Percentiles rank a stretch among this genome's conserved stretches.
Conservation (phyloP, 176 grass and related monocot genomes). For the Pontederia crassipes region DNA sequence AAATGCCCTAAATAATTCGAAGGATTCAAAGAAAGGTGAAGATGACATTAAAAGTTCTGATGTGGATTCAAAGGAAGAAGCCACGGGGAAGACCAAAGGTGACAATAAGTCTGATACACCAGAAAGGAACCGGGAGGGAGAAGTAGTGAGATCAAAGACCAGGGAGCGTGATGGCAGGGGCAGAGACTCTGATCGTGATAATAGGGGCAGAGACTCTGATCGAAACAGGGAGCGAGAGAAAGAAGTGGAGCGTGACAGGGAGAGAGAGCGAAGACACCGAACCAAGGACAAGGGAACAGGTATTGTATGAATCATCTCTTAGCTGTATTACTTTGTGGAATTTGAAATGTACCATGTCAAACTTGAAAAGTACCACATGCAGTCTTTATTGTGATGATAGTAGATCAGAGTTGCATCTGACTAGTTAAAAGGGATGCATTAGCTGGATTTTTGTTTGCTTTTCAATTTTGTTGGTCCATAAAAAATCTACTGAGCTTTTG, state of each 20-base stretch:
- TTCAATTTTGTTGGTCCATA: no score
- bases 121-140: conserved; percentile 51
- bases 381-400: no score
- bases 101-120: conserved; percentile 43
- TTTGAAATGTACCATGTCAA: no score
- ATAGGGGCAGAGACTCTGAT: conserved; percentile 50
- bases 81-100: conserved; percentile 29
- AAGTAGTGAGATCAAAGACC: conserved; percentile 35
- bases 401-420: no score
- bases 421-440: no score
- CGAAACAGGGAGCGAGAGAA: conserved; percentile 43
- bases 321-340: not conserved
- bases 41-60: conserved; percentile 37
- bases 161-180: conserved; percentile 27
- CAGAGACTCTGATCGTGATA: no score
- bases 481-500: no score
- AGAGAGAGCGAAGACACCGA: conserved; percentile 41
- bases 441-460: no score
- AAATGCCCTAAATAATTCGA: conserved; percentile 45
- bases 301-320: conserved; percentile 1
- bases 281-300: conserved; percentile 68
- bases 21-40: conserved; percentile 44
- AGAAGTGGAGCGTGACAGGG: conserved; percentile 30
- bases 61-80: conserved; percentile 43
- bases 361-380: no score